A percentile compares a stretch with the other conserved stretches of the same genome.
Evolutionary conservation across 768 basidiomycete genomes (phyloP).

Genomic region (Melanogaster broomeanus): DNA sequence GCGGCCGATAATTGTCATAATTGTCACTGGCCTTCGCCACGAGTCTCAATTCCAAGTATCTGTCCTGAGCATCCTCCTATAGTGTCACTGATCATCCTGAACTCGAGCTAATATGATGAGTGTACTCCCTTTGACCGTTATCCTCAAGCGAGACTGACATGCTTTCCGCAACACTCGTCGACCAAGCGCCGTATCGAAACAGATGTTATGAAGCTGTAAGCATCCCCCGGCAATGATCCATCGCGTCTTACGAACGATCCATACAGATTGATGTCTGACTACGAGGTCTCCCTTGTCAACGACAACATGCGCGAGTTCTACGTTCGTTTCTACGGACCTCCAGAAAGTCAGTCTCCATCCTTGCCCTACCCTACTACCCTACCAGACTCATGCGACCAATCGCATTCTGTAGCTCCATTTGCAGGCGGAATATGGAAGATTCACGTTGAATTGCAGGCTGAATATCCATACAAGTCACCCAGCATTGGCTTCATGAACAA

Average conservation of each 20-base stretch:
- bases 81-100: constrained; percentile 6
- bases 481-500: constrained; percentile 99
- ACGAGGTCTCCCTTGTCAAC: constrained; percentile 95
- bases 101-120: constrained; percentile 59
- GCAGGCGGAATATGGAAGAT: constrained; percentile 99
- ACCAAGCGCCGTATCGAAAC: constrained; percentile 97
- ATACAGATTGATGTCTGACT: constrained; percentile 94
- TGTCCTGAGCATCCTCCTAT: constrained; percentile 8
- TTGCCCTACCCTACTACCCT: constrained; percentile 6
- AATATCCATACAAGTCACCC: constrained; percentile 98
- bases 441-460: constrained; percentile 96
- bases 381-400: constrained; percentile 4
- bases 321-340: constrained; percentile 91
- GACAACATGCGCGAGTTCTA: constrained; percentile 99
- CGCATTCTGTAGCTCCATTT: constrained; percentile 73
- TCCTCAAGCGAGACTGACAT: constrained; percentile 28
- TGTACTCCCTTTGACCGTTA: constrained; percentile 28
- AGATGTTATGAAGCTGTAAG: constrained; percentile 98
- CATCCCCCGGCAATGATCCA: constrained; percentile 2
- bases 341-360: constrained; percentile 71
- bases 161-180: constrained; percentile 55
- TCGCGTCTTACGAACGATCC: constrained; percentile 10
- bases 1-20: constrained; percentile 14
- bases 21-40: constrained; percentile 12
- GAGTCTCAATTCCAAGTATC: constrained; percentile 8